Evolutionary conservation across 2,329 filamentous ascomycete species (phyloP), one percentile per base, ranked within the genome.

Genomic region (Neoascochyta sp.): DNA sequence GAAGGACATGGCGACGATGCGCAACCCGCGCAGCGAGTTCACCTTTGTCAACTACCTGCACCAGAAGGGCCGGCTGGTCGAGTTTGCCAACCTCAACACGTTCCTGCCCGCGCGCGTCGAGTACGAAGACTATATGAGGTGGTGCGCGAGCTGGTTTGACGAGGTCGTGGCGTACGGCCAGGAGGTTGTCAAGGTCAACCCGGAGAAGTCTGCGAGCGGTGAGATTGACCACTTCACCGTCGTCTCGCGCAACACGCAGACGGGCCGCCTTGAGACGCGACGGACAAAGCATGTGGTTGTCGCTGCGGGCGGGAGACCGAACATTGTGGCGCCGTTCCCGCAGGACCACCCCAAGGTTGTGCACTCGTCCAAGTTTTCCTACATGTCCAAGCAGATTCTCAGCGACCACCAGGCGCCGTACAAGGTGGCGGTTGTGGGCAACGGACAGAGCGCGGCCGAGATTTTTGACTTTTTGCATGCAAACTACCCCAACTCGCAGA

Each of bases 1-100:
- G 68, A 96, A 96, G 68, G 90, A 96, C 59, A 77, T 96, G 62
- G 90, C 90, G 3, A 92, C 86, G 3, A 73, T 95, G 47, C 77
- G 90, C 35, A 81, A 96, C 59, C 90, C 90, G 6, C 78, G 83
- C 43, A 94, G 86, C 45, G 76, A 88, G 52, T 96, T 96, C 64
- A 96, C 90, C 9, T 96, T 95, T 66, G 71, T 95, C 57, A 95
- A 95, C 66, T 96, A 96, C 62, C 76, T 96, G 9, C 84, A 93
- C 67, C 67, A 76, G 49, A 83, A 93, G 50, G 74, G 75, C 33
- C 76, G 90, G n/a, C 73, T 96, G 21, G 78, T 94, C 27, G 81
- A 90, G 47, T 96, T 96, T 55, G 88, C 85, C 50, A 96, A 96
- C 65, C 68, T 96, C 27, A 75, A 78, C 52, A 95, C 90, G 1